phyloP scores from a whole-genome alignment of 768 basidiomycete species.

The Calocybe indica region DNA sequence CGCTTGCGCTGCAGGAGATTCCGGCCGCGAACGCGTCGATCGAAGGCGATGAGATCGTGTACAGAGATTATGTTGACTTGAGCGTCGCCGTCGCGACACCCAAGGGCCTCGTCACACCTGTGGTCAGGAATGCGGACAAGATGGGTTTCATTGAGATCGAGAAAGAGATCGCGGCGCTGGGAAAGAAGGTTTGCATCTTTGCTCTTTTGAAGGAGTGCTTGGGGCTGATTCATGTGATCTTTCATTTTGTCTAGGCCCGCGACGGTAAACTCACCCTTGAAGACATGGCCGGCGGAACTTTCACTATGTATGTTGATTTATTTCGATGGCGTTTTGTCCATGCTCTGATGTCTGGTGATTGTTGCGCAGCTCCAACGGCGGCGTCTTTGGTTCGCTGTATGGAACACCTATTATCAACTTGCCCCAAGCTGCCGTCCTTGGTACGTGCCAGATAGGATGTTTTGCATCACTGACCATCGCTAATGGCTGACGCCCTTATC shows the following conservation, averaged over 20 bases:
- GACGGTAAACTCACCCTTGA: slow-evolving; percentile 94
- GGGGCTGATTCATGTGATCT: too few species aligned
- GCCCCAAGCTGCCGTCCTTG: slow-evolving; percentile 91
- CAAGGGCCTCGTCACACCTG: slow-evolving; percentile 95
- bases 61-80: slow-evolving; percentile 87
- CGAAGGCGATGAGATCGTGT: slow-evolving; percentile 91
- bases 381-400: slow-evolving; percentile 95
- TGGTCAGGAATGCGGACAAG: slow-evolving; percentile 84
- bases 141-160: slow-evolving; percentile 91
- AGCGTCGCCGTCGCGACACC: slow-evolving; percentile 96
- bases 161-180: slow-evolving; percentile 84
- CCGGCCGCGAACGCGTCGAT: slow-evolving; percentile 93
- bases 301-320: slow-evolving; percentile 75
- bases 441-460: slow-evolving; percentile 26
- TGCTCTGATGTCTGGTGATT: slow-evolving; percentile 1
- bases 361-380: slow-evolving; percentile 81
- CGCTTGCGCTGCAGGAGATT: slow-evolving; percentile 84
- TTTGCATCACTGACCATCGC: neutral
- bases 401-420: slow-evolving; percentile 99
- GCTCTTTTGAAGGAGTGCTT: neutral
- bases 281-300: slow-evolving; percentile 98
- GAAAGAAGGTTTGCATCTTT: slow-evolving; percentile 64
- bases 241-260: slow-evolving; percentile 46
- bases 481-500: neutral
- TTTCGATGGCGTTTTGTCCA: neutral